A percentile compares a stretch with the other conserved stretches of the same genome.
These are phyloP conservation scores for Colletotrichum sp. DNA, from an alignment of 2,329 filamentous ascomycete genomes.

Conservation along the genomic window DNA sequence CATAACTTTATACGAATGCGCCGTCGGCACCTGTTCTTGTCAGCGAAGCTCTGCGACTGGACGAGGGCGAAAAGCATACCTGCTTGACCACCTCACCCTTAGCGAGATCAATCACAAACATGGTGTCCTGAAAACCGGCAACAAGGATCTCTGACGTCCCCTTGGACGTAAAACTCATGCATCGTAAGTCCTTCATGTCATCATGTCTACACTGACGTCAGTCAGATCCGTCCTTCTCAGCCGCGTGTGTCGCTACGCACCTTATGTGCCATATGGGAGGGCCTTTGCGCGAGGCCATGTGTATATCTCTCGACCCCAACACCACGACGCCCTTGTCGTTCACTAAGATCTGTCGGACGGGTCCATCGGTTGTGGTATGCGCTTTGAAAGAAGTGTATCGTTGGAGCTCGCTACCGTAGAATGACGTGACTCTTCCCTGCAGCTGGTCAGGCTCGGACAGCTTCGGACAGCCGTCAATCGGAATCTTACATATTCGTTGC, in stretches of 20 bases:
- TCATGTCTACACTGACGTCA: slow-evolving; percentile 53
- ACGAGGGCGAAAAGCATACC: slow-evolving; percentile 37
- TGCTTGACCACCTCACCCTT: slow-evolving; percentile 77
- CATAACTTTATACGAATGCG: slow-evolving; percentile 88
- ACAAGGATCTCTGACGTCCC: slow-evolving; percentile 84
- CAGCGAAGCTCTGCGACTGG: slow-evolving; percentile 25
- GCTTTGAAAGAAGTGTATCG: slow-evolving; percentile 90
- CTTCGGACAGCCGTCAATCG: not conserved
- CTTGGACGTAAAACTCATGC: slow-evolving; percentile 95
- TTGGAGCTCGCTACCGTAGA: slow-evolving; percentile 84
- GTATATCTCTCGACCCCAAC: slow-evolving; percentile 82
- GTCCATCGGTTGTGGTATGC: slow-evolving; percentile 74
- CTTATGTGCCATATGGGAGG: slow-evolving; percentile 87
- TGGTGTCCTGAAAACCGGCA: slow-evolving; percentile 83
- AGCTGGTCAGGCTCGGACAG: slow-evolving; percentile 26
- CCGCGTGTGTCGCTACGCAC: slow-evolving; percentile 47
- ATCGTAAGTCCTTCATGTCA: slow-evolving; percentile 85
- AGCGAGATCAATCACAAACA: slow-evolving; percentile 77
- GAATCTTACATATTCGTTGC: slow-evolving; percentile 80
- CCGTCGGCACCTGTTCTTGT: slow-evolving; percentile 65
- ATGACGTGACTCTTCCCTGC: slow-evolving; percentile 87
- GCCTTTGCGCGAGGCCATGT: slow-evolving; percentile 86
- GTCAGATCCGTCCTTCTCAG: not conserved
- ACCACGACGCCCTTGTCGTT: slow-evolving; percentile 90
- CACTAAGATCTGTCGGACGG: slow-evolving; percentile 87